Percentiles rank a stretch among this genome's conserved stretches.
Evolutionary conservation across 169 alveolate genomes (phyloP).

Genomic region (Cryptosporidium canis): DNA sequence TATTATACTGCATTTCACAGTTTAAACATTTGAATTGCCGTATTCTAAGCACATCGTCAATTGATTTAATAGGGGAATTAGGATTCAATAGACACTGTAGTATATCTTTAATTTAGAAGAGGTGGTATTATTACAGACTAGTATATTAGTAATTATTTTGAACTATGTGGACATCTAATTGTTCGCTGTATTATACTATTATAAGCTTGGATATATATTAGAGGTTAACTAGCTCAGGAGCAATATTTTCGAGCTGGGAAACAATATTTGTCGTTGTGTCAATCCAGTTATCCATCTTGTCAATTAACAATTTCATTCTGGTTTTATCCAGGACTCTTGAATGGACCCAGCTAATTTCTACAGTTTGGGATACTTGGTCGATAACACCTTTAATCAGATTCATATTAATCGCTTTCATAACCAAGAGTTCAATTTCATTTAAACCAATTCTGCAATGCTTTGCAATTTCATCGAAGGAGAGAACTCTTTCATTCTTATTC

Average conservation of each 20-base stretch:
- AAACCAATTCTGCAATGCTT: constrained; percentile 35
- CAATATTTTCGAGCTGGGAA: constrained; percentile 38
- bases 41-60: too few species aligned
- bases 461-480: constrained; percentile 53
- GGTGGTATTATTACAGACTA: too few species aligned
- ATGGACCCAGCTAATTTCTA: constrained; percentile 82
- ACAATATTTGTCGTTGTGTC: constrained; percentile 41
- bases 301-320: constrained; percentile 76
- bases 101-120: too few species aligned
- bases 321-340: constrained; percentile 80
- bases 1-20: too few species aligned
- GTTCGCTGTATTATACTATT: background rate
- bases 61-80: too few species aligned
- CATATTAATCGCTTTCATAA: constrained; percentile 85
- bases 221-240: constrained; percentile 59
- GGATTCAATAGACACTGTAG: too few species aligned
- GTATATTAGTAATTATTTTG: background rate
- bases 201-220: background rate
- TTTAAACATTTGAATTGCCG: too few species aligned
- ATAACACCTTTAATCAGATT: constrained; percentile 81
- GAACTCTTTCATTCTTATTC: constrained; percentile 28
- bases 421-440: constrained; percentile 81
- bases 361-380: constrained; percentile 81
- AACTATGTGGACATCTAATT: background rate
- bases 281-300: constrained; percentile 80